Evolutionary conservation across 257 asterid species (phyloP), one percentile per base, ranked within the genome.

Genomic region (Ballota nigra): DNA sequence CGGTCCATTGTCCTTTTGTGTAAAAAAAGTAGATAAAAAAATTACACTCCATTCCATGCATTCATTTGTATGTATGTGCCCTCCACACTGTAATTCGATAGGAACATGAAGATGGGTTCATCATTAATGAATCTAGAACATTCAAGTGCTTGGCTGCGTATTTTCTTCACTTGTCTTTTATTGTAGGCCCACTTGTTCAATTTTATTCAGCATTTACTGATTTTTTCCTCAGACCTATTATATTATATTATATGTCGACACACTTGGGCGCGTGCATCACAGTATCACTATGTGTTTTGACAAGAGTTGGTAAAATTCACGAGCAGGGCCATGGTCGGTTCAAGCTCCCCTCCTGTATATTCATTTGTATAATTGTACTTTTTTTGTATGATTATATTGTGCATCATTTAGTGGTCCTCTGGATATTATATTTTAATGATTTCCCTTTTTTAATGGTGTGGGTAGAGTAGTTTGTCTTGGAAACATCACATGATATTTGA

Each of bases 401-500:
- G n/a, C n/a, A n/a, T n/a, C 60, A 57, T 59, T 49, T 26, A 47
- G 75, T 69, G 83, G 81, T 72, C 83, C 79, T 29, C 18, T 2
- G 52, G 83, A 73, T 79, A 72, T 20, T 31, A 75, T 72, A 64
- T 58, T 78, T 78, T 71, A 82, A 7, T 51, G 12, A 52, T 67
- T 55, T 34, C n/a, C 23, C 19, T 22, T 8, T 20, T 52, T 6
- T 18, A n/a, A 53, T 52, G 20, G 28, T 53, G 60, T 47, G 60
- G 60, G 26, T 2, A 53, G 29, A 53, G 24, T 8, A 15, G 70
- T 53, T 68, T 71, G 77, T 71, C 75, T 64, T 23, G 63, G 11
- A 52, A 57, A 31, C 53, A 18, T 47, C 86, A 78, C 80, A 75
- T 68, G 86, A 63, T 72, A 73, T 67, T 71, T 79, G 62, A 71